Conservation (phyloP, 2,329 filamentous ascomycete species). For the Scedosporium minutisporum region DNA sequence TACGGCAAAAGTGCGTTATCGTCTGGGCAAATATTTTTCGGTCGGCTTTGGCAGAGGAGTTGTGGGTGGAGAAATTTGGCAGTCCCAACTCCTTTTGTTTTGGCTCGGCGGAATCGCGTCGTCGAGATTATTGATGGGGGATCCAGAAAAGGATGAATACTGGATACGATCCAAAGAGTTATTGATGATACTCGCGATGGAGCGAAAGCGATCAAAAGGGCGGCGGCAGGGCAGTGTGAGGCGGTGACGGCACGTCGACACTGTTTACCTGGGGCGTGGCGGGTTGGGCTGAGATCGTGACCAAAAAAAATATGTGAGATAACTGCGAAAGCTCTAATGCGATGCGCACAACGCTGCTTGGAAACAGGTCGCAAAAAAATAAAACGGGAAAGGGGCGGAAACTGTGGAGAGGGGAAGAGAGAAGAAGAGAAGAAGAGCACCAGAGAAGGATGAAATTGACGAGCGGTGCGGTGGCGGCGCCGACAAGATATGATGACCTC, state of each 20-base stretch:
- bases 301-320: neutral
- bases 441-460: slow-evolving; percentile 5
- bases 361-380: neutral
- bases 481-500: slow-evolving; percentile 6
- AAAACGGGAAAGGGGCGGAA: slow-evolving; percentile 5
- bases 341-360: neutral
- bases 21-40: neutral
- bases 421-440: slow-evolving; percentile 4
- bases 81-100: neutral
- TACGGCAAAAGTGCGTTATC: neutral
- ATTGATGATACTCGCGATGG: neutral
- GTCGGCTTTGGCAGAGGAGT: neutral
- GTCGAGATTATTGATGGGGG: neutral
- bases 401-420: neutral
- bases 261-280: neutral
- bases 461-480: slow-evolving; percentile 4
- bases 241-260: slow-evolving; percentile 1
- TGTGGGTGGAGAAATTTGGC: neutral
- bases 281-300: slow-evolving; percentile 3
- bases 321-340: neutral
- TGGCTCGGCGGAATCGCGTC: neutral
- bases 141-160: neutral
- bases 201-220: neutral
- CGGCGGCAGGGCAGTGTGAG: slow-evolving; percentile 1
- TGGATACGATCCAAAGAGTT: neutral